These are phyloP conservation scores for Orbilia javanica DNA, from an alignment of 2,329 filamentous ascomycete species.

Conservation along the genomic window DNA sequence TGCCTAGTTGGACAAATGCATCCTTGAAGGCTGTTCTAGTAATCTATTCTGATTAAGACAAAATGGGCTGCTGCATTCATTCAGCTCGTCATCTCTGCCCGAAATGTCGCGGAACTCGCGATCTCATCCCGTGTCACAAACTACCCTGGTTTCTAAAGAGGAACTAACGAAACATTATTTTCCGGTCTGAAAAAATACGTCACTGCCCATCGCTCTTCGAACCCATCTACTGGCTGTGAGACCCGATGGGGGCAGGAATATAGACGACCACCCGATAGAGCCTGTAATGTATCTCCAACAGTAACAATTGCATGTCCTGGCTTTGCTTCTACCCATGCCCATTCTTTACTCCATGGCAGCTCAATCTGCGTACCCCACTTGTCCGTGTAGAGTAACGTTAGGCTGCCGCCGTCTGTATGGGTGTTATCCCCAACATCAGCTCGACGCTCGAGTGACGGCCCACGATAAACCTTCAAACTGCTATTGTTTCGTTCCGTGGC, in stretches of 20 bases:
- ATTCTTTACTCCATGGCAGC: constrained; percentile 48
- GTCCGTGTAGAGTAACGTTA: constrained; percentile 62
- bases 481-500: neutral
- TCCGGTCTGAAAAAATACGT: constrained; percentile 35
- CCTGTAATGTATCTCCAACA: constrained; percentile 63
- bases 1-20: too few species aligned
- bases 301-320: constrained; percentile 63
- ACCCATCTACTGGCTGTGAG: constrained; percentile 31
- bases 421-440: constrained; percentile 61
- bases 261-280: constrained; percentile 59
- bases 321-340: constrained; percentile 62
- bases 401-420: constrained; percentile 63
- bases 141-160: neutral
- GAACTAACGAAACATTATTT: neutral
- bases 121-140: too few species aligned
- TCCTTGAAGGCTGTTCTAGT: too few species aligned
- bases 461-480: constrained; percentile 34
- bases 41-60: too few species aligned
- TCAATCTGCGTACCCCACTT: constrained; percentile 64
- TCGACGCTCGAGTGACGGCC: constrained; percentile 8
- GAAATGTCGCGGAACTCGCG: neutral
- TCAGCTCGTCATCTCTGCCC: too few species aligned
- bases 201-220: constrained; percentile 23
- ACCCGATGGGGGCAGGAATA: constrained; percentile 61
- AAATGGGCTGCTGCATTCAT: too few species aligned